These are phyloP conservation scores for Calonectria honghensis DNA, from an alignment of 2,329 filamentous ascomycete species.

Conservation along the genomic window DNA sequence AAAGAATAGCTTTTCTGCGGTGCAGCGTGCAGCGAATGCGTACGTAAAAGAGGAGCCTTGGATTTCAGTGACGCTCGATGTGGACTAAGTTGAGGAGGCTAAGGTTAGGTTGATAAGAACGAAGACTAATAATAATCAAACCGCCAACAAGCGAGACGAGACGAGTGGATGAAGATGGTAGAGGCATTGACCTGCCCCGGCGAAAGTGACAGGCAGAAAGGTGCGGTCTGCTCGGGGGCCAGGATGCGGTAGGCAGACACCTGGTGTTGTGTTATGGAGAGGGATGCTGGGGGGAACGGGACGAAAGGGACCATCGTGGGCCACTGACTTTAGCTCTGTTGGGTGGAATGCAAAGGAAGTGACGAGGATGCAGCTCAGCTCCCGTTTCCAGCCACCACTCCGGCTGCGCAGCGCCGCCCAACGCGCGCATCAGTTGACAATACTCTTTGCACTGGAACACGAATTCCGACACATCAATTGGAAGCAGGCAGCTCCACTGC, in stretches of 20 bases:
- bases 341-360: constrained; percentile 36
- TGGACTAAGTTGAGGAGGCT: constrained; percentile 34
- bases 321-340: constrained; percentile 6
- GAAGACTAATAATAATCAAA: constrained; percentile 38
- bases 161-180: constrained; percentile 36
- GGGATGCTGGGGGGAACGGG: background rate
- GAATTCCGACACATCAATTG: constrained; percentile 22
- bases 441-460: constrained; percentile 7
- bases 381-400: constrained; percentile 26
- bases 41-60: constrained; percentile 33
- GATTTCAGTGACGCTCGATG: constrained; percentile 31
- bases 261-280: background rate
- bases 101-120: constrained; percentile 33
- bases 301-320: constrained; percentile 20
- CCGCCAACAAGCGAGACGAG: constrained; percentile 37
- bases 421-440: constrained; percentile 34
- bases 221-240: constrained; percentile 14
- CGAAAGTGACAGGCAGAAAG: constrained; percentile 12
- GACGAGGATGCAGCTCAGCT: constrained; percentile 14
- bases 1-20: constrained; percentile 34
- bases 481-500: constrained; percentile 33
- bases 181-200: constrained; percentile 18
- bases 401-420: constrained; percentile 32
- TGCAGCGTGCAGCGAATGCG: constrained; percentile 20
- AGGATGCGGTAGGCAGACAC: constrained; percentile 16